Conservation (phyloP, 2,329 filamentous ascomycete genomes). For the Penicillium brasilianum region DNA sequence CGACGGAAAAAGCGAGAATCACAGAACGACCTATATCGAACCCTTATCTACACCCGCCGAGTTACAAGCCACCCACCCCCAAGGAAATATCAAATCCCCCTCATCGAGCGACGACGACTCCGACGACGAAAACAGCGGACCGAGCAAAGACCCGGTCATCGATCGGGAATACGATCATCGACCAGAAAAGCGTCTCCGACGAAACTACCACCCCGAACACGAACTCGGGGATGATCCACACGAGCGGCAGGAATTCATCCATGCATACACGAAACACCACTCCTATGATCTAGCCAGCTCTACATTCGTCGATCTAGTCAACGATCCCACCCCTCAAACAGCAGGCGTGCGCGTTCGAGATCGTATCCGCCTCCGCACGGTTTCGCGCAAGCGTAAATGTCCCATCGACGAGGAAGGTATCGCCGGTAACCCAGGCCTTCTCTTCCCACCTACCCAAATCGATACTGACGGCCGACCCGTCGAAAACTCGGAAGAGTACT, state of each 20-base stretch:
- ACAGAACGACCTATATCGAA: constrained; percentile 68
- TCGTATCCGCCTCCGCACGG: constrained; percentile 48
- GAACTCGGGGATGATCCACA: constrained; percentile 27
- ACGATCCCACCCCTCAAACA: constrained; percentile 40
- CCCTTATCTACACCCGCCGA: constrained; percentile 41
- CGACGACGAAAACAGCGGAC: constrained; percentile 14
- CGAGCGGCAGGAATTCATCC: constrained; percentile 47
- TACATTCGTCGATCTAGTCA: constrained; percentile 52
- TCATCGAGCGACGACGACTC: not conserved
- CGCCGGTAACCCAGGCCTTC: constrained; percentile 30
- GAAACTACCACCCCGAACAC: constrained; percentile 49
- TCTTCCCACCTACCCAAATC: constrained; percentile 38
- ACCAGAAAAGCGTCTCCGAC: constrained; percentile 43
- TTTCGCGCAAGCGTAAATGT: constrained; percentile 49
- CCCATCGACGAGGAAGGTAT: constrained; percentile 43
- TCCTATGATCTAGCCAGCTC: constrained; percentile 48
- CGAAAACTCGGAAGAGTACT: constrained; percentile 46
- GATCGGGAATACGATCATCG: constrained; percentile 43
- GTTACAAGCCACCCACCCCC: constrained; percentile 16
- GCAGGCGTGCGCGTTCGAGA: constrained; percentile 40
- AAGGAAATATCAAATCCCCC: constrained; percentile 1
- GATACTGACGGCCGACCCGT: constrained; percentile 34
- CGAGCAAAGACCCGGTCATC: constrained; percentile 34
- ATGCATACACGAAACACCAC: constrained; percentile 51
- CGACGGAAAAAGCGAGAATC: constrained; percentile 60